Evolutionary conservation across 805 yeast species (phyloP).

Genomic region (Pichia pseudocactophila): DNA sequence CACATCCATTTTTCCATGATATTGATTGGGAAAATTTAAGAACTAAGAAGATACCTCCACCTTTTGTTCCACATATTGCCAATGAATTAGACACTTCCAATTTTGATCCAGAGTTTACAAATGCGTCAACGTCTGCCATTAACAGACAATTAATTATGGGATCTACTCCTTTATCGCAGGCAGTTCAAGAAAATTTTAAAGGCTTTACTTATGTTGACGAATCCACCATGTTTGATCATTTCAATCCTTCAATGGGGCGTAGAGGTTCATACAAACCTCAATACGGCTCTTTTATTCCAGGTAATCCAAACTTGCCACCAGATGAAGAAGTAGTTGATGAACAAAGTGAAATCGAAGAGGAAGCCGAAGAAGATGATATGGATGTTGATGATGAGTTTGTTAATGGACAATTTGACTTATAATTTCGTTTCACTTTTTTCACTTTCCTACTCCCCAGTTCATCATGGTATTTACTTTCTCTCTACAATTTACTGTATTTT

Average conservation of each 20-base stretch:
- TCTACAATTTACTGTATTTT: background rate
- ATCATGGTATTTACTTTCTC: too few species aligned
- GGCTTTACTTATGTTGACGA: conserved; percentile 97
- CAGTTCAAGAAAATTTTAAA: conserved; percentile 90
- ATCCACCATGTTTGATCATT: conserved; percentile 83
- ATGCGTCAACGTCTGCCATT: conserved; percentile 77
- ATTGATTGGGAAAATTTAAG: conserved; percentile 80
- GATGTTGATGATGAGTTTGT: conserved; percentile 68
- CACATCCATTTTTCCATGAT: conserved; percentile 86
- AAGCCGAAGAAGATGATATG: conserved; percentile 42
- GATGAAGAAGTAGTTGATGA: conserved; percentile 81
- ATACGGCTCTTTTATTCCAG: conserved; percentile 65
- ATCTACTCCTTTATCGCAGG: conserved; percentile 83
- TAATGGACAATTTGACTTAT: conserved; percentile 83
- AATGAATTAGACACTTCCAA: conserved; percentile 93
- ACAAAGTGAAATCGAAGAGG: conserved; percentile 37
- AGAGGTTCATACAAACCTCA: conserved; percentile 33
- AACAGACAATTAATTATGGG: conserved; percentile 57
- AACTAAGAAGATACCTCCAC: conserved; percentile 85
- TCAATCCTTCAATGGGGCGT: conserved; percentile 31
- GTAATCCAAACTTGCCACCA: conserved; percentile 71
- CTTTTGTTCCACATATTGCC: conserved; percentile 87
- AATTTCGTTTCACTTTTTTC: too few species aligned
- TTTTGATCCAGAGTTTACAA: conserved; percentile 96
- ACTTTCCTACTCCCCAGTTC: too few species aligned